Percentiles rank a stretch among this genome's conserved stretches.
These are phyloP conservation scores for Parmelia sp. DNA, from an alignment of 495 filamentous ascomycete species.

Conservation along the genomic window DNA sequence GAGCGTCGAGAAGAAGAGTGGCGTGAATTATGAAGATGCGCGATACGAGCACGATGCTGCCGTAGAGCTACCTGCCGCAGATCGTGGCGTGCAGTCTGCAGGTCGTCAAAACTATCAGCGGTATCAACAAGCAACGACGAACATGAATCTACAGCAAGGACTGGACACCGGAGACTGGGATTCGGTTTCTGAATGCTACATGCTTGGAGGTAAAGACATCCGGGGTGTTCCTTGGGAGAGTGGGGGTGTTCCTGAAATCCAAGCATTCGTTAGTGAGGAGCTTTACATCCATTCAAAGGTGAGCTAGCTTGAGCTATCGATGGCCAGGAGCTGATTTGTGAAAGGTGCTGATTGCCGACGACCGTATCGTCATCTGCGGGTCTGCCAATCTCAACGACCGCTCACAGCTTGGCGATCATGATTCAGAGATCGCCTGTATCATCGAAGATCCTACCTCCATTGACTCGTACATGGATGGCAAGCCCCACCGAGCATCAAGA, in stretches of 20 bases:
- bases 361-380: conserved; percentile 80
- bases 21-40: conserved; percentile 68
- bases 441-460: conserved; percentile 71
- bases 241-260: conserved; percentile 66
- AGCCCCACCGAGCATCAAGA: conserved; percentile 60
- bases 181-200: conserved; percentile 73
- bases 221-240: conserved; percentile 69
- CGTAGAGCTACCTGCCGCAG: conserved; percentile 23
- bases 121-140: conserved; percentile 63
- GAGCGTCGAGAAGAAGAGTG: conserved; percentile 58
- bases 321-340: background rate
- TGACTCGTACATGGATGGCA: conserved; percentile 63
- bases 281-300: conserved; percentile 91
- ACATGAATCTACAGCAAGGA: conserved; percentile 29
- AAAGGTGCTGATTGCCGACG: conserved; percentile 82
- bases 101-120: conserved; percentile 39
- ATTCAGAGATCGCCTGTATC: conserved; percentile 76
- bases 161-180: conserved; percentile 54
- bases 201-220: conserved; percentile 73
- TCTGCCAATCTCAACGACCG: conserved; percentile 94
- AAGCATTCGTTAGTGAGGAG: conserved; percentile 87
- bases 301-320: conserved; percentile 8
- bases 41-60: conserved; percentile 58
- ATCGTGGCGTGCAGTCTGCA: background rate
- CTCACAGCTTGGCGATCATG: conserved; percentile 80